Conservation (phyloP, 805 yeast genomes). For the Maudiozyma turicensis region DNA sequence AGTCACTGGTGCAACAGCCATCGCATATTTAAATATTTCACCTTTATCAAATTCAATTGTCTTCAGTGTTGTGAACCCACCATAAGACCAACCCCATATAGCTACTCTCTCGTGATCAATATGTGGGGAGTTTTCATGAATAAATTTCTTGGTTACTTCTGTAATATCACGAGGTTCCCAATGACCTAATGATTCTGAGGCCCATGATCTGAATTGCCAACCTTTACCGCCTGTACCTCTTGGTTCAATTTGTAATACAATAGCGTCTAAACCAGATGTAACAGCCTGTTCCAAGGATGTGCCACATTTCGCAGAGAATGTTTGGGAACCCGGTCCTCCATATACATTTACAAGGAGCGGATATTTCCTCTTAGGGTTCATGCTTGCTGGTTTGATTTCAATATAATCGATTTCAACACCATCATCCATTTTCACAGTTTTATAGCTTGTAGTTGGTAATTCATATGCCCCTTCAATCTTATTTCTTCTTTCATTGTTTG, state of each 20-base stretch:
- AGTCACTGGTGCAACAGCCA: constrained; percentile 82
- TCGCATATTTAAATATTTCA: constrained; percentile 57
- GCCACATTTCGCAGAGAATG: constrained; percentile 37
- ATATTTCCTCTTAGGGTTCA: constrained; percentile 39
- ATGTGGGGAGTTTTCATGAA: constrained; percentile 31
- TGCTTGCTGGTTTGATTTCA: constrained; percentile 53
- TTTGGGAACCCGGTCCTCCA: constrained; percentile 77
- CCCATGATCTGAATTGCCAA: constrained; percentile 54
- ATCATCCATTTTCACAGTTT: constrained; percentile 33
- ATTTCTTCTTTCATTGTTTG: constrained; percentile 9
- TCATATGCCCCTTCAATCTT: constrained; percentile 29
- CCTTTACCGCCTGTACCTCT: constrained; percentile 77
- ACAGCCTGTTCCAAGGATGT: constrained; percentile 52
- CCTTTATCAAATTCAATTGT: constrained; percentile 61
- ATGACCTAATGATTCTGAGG: constrained; percentile 48
- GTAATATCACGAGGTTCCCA: constrained; percentile 71
- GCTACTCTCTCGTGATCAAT: constrained; percentile 50
- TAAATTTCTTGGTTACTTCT: constrained; percentile 40
- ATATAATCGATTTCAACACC: constrained; percentile 40
- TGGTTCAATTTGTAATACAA: constrained; percentile 64
- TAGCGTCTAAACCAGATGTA: constrained; percentile 46
- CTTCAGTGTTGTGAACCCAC: constrained; percentile 69
- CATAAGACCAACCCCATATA: constrained; percentile 86
- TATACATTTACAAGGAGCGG: constrained; percentile 62
- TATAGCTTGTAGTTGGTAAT: constrained; percentile 37